Conservation (phyloP, 768 basidiomycete species). For the Podaxis pistillaris region DNA sequence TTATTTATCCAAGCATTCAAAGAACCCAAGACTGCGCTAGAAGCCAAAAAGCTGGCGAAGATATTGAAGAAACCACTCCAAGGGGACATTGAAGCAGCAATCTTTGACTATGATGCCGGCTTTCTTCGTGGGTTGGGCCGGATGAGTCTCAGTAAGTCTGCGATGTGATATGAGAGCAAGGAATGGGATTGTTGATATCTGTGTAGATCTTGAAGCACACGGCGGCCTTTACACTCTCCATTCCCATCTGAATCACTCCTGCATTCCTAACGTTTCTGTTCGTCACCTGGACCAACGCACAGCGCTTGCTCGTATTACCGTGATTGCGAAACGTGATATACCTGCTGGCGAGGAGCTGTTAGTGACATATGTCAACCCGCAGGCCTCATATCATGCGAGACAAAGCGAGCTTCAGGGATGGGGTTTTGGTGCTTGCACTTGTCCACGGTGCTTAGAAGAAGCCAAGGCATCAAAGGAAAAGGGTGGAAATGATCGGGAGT, state of each 20-base stretch:
- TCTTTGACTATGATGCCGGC: slow-evolving; percentile 71
- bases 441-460: slow-evolving; percentile 67
- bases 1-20: slow-evolving; percentile 63
- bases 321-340: slow-evolving; percentile 67
- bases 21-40: slow-evolving; percentile 44
- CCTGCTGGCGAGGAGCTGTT: slow-evolving; percentile 70
- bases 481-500: slow-evolving; percentile 21
- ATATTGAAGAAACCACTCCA: slow-evolving; percentile 51
- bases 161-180: slow-evolving; percentile 6
- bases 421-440: slow-evolving; percentile 74
- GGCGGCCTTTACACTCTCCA: slow-evolving; percentile 70
- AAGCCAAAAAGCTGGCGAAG: slow-evolving; percentile 57
- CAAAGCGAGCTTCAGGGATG: slow-evolving; percentile 59
- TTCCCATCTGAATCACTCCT: slow-evolving; percentile 33
- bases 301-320: slow-evolving; percentile 70
- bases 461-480: slow-evolving; percentile 34
- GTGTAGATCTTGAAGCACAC: slow-evolving; percentile 74
- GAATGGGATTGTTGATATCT: slow-evolving; percentile 3
- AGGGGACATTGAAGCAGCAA: slow-evolving; percentile 46
- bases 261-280: slow-evolving; percentile 75
- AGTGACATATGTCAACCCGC: slow-evolving; percentile 78
- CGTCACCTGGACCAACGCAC: slow-evolving; percentile 71
- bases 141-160: slow-evolving; percentile 74
- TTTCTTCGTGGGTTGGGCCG: slow-evolving; percentile 73
- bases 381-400: slow-evolving; percentile 44